phyloP scores from a whole-genome alignment of 768 basidiomycete genomes.

The Collybia nuda region DNA sequence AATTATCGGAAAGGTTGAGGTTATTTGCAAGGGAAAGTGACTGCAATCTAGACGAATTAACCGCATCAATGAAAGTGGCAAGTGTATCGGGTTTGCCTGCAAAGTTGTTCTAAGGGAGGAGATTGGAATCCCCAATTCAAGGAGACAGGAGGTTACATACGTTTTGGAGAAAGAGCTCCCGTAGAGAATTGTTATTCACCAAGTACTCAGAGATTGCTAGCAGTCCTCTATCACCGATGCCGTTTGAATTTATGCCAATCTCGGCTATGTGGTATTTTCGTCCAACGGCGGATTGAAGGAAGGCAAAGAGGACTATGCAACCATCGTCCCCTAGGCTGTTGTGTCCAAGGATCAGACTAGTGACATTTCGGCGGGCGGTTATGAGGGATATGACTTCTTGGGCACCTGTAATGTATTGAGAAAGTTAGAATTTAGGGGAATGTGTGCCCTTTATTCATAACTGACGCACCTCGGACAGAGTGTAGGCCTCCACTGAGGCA shows the following conservation, averaged over 20 bases:
- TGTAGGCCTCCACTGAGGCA: slow-evolving; percentile 24
- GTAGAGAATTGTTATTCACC: slow-evolving; percentile 41
- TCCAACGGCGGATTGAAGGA: slow-evolving; percentile 49
- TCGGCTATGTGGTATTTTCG: slow-evolving; percentile 46
- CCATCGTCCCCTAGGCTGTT: slow-evolving; percentile 62
- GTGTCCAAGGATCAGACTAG: slow-evolving; percentile 53
- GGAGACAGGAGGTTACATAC: slow-evolving; percentile 34
- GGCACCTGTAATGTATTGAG: slow-evolving; percentile 38
- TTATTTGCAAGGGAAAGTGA: slow-evolving; percentile 53
- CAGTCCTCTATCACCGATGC: slow-evolving; percentile 55
- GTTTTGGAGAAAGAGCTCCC: slow-evolving; percentile 55
- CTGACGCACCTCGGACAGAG: slow-evolving; percentile 21
- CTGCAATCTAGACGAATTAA: slow-evolving; percentile 56
- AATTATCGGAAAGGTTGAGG: slow-evolving; percentile 46
- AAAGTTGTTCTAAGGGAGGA: slow-evolving; percentile 19
- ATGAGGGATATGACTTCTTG: slow-evolving; percentile 48
- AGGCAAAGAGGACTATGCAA: slow-evolving; percentile 51
- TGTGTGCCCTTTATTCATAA: not conserved
- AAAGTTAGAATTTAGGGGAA: not conserved
- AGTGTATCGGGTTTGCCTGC: slow-evolving; percentile 33
- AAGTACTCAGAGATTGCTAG: slow-evolving; percentile 53
- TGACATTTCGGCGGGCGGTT: slow-evolving; percentile 42
- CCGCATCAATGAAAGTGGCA: slow-evolving; percentile 39
- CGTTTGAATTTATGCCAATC: slow-evolving; percentile 57
- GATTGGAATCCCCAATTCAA: not conserved